phyloP scores from a whole-genome alignment of 768 basidiomycete genomes.

The Clathrus columnatus region DNA sequence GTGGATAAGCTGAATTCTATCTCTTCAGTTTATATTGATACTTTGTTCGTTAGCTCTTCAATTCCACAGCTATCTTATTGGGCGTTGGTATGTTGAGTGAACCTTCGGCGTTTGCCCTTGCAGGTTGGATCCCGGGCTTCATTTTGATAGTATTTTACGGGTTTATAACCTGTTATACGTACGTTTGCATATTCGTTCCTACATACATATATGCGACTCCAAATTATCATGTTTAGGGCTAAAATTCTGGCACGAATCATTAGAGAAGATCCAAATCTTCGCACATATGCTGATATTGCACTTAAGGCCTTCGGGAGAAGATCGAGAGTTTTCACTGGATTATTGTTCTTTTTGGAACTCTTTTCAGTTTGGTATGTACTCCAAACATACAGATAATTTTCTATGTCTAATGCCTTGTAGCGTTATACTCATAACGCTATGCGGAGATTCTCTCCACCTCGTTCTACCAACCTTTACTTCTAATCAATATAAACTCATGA shows the following conservation, averaged over 20 bases:
- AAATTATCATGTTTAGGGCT: conserved; percentile 41
- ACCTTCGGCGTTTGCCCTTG: conserved; percentile 84
- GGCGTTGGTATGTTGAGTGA: conserved; percentile 87
- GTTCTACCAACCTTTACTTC: conserved; percentile 61
- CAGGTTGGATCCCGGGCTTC: conserved; percentile 81
- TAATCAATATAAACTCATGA: conserved; percentile 66
- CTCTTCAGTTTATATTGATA: conserved; percentile 2
- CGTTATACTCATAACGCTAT: conserved; percentile 82
- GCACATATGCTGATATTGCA: conserved; percentile 86
- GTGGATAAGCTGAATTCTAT: neutral
- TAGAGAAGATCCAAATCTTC: conserved; percentile 53
- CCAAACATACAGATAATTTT: neutral
- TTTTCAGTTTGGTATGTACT: conserved; percentile 65
- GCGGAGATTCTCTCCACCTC: conserved; percentile 76
- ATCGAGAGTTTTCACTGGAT: conserved; percentile 54
- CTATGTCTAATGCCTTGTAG: conserved; percentile 26
- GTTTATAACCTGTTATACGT: conserved; percentile 84
- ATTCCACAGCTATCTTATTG: conserved; percentile 75
- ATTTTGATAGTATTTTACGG: conserved; percentile 69
- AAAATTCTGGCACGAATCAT: conserved; percentile 80
- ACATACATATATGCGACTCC: neutral
- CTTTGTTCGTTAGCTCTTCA: conserved; percentile 56
- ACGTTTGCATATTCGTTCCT: conserved; percentile 3
- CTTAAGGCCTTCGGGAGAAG: conserved; percentile 78
- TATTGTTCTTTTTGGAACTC: conserved; percentile 79